Conservation (phyloP, 257 asterid species). For the Capsicum pubescens region DNA sequence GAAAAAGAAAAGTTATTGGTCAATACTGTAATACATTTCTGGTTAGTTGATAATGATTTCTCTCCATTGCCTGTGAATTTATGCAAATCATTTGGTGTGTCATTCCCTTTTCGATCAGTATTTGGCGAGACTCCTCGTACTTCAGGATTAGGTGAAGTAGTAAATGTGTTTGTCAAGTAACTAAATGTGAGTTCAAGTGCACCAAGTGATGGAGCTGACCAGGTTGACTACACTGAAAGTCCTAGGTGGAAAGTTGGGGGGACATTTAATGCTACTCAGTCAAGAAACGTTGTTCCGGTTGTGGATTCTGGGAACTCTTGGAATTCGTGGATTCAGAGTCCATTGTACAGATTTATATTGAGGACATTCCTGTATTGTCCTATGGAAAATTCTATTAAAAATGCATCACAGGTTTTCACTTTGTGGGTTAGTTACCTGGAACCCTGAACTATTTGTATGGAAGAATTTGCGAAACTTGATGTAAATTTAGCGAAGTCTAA, state of each 20-base stretch:
- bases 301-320: constrained; percentile 56
- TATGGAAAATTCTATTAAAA: constrained; percentile 70
- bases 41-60: constrained; percentile 91
- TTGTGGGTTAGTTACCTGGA: constrained; percentile 87
- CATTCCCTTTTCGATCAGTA: constrained; percentile 64
- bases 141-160: constrained; percentile 78
- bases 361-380: constrained; percentile 89
- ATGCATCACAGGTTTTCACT: constrained; percentile 80
- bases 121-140: constrained; percentile 85
- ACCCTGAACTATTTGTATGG: constrained; percentile 83
- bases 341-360: constrained; percentile 79
- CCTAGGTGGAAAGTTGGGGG: constrained; percentile 53
- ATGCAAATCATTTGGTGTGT: constrained; percentile 69
- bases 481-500: constrained; percentile 41
- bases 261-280: constrained; percentile 47
- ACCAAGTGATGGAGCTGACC: constrained; percentile 49
- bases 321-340: constrained; percentile 83
- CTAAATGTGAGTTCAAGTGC: constrained; percentile 52
- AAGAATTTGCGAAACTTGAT: constrained; percentile 74
- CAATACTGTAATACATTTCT: constrained; percentile 68
- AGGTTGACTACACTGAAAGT: constrained; percentile 51
- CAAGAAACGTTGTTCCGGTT: constrained; percentile 50
- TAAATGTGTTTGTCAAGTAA: constrained; percentile 70
- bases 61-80: constrained; percentile 76
- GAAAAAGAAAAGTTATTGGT: constrained; percentile 85